Base-by-base conservation (phyloP, 2,329 filamentous ascomycete genomes). In the Trichoderma harzianum region DNA sequence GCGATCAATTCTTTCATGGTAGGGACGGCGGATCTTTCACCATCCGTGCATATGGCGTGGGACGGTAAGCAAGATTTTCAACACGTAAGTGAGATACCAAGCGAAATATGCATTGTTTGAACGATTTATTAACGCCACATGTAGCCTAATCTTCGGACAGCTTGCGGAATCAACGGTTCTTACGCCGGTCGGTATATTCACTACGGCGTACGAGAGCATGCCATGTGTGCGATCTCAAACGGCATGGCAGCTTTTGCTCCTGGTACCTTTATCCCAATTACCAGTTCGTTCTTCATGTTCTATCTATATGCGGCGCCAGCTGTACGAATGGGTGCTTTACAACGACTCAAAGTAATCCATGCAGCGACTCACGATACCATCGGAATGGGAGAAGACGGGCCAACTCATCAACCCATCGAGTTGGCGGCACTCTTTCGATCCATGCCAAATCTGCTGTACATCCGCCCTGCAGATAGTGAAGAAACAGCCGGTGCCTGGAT, bases 201-300 rank as follows among this genome's bases (percentile, higher is more conserved):
- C 77, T 90, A 84, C 77, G 88, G 88, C 51, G 85, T 90, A 69
- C 85, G 88, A 6, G 88, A 90, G 74, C 88, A 90, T 76, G 88
- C 88, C 69, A 91, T 91, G 89, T 84, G 83, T 3, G 80, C 85
- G 34, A 86, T 89, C 28, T 84, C 85, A 7, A 89, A 89, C 76
- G 89, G 89, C 3, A 78, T 91, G 5, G 88, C 89, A 0, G 89
- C 89, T 1, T 91, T 83, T 72, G 81, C 82, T 72, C 85, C 83
- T 43, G 85, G 83, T 28, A 88, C 87, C 0, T 84, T 90, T 74
- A 79, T 90, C 8, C 88, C 88, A 0, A 79, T 90, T 43, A 90
- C 88, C 1, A 86, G 86, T 0, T 84, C 83, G 5, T 90, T 90
- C 80, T 89, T 90, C 81, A 90, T 90, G 86, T 90, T 90, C 78